Conservation (phyloP, 352 stramenopile genomes). For the Globisporangium polare region DNA sequence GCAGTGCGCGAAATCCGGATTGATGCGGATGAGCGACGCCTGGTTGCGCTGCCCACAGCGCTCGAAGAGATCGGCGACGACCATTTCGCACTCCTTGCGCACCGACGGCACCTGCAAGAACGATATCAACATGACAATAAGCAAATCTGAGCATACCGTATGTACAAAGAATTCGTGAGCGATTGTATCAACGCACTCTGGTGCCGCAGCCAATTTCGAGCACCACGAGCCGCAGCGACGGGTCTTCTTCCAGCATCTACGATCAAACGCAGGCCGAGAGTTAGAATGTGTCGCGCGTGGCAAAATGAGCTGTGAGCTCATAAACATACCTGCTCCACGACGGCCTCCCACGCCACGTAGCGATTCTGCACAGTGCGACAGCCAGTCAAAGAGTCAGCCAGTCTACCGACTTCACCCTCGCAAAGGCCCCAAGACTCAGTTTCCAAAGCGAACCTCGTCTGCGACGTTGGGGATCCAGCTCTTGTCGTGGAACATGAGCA, state of each 20-base stretch:
- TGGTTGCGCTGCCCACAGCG: constrained; percentile 39
- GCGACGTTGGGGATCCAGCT: constrained; percentile 72
- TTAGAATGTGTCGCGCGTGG: neutral
- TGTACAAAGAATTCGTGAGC: neutral
- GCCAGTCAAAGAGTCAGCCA: too few species aligned
- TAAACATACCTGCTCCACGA: constrained; percentile 56
- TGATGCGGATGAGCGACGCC: constrained; percentile 69
- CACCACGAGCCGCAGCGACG: constrained; percentile 58
- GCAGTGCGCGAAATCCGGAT: constrained; percentile 61
- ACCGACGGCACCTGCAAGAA: constrained; percentile 67
- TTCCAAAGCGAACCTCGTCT: constrained; percentile 41
- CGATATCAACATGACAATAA: neutral
- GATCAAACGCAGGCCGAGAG: neutral
- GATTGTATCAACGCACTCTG: constrained; percentile 27
- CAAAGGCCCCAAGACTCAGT: too few species aligned
- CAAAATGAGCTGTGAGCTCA: too few species aligned
- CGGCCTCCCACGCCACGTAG: constrained; percentile 77
- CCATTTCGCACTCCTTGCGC: constrained; percentile 75
- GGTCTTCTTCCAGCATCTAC: constrained; percentile 69
- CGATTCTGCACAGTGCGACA: constrained; percentile 27
- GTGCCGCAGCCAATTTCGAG: constrained; percentile 83
- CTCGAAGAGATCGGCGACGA: constrained; percentile 66
- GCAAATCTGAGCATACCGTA: neutral
- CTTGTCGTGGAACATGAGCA: constrained; percentile 91
- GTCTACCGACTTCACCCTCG: too few species aligned